Conservation (phyloP, 768 basidiomycete genomes). For the Termitomyces titanicus region DNA sequence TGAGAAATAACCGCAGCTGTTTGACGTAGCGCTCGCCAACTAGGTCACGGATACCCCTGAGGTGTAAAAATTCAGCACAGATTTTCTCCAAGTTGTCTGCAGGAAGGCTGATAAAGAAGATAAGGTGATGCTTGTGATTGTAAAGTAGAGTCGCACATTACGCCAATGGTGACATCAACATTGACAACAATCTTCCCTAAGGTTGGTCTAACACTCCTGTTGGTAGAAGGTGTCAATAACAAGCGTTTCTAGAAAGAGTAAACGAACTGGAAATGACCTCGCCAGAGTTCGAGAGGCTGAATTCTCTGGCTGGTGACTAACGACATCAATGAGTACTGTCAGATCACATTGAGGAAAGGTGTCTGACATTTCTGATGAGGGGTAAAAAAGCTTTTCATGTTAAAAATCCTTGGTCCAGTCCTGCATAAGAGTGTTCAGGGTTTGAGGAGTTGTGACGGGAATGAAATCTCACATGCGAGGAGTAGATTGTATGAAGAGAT, state of each 20-base stretch:
- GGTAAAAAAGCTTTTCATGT: slow-evolving; percentile 24
- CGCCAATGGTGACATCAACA: slow-evolving; percentile 38
- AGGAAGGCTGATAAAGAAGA: slow-evolving; percentile 21
- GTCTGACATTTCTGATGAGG: slow-evolving; percentile 14
- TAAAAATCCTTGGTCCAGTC: slow-evolving; percentile 18
- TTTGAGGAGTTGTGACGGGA: no score
- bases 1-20: slow-evolving; percentile 23
- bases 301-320: slow-evolving; percentile 16
- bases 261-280: slow-evolving; percentile 40
- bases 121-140: not conserved
- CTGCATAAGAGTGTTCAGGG: slow-evolving; percentile 3
- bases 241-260: not conserved
- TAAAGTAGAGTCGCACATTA: slow-evolving; percentile 27
- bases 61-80: slow-evolving; percentile 17
- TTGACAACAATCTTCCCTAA: slow-evolving; percentile 34
- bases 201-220: slow-evolving; percentile 40
- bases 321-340: not conserved
- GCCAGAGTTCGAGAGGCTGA: slow-evolving; percentile 34
- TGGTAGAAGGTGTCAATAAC: not conserved
- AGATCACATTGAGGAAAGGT: not conserved
- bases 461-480: slow-evolving; percentile 22
- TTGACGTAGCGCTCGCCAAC: slow-evolving; percentile 9
- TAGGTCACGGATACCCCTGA: slow-evolving; percentile 17
- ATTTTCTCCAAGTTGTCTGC: slow-evolving; percentile 16
- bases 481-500: slow-evolving; percentile 29